Evolutionary conservation across 2,329 filamentous ascomycete species (phyloP).

Genomic region (Didymella keratinophila): DNA sequence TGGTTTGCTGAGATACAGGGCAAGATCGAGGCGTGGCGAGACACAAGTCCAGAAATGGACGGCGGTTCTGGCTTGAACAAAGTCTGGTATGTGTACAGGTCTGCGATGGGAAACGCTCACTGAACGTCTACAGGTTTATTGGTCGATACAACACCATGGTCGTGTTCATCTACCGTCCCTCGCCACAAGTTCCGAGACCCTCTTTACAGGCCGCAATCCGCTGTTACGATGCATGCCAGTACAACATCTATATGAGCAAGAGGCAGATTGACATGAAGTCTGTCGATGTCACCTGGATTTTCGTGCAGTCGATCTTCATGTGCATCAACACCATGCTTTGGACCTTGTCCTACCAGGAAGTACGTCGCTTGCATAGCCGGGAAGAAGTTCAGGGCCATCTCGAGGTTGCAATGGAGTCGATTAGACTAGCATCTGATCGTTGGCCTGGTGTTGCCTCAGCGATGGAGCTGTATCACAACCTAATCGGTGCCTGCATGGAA

Average conservation of each 20-base stretch:
- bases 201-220: constrained; percentile 78
- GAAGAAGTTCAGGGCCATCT: constrained; percentile 81
- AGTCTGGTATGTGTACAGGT: constrained; percentile 69
- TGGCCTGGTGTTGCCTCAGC: constrained; percentile 92
- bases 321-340: constrained; percentile 90
- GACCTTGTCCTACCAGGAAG: constrained; percentile 86
- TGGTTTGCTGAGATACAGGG: constrained; percentile 85
- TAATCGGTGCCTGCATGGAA: constrained; percentile 85
- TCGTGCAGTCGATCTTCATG: constrained; percentile 88
- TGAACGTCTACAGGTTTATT: constrained; percentile 59
- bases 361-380: constrained; percentile 74
- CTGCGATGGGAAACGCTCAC: background rate
- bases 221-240: constrained; percentile 83
- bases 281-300: constrained; percentile 93
- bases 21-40: constrained; percentile 81
- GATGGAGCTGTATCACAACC: constrained; percentile 83
- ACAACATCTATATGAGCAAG: constrained; percentile 81
- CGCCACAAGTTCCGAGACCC: constrained; percentile 88
- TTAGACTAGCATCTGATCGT: constrained; percentile 80
- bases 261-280: constrained; percentile 78
- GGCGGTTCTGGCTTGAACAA: constrained; percentile 76
- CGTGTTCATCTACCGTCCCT: constrained; percentile 86
- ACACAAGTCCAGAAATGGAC: constrained; percentile 75
- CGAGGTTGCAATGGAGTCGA: constrained; percentile 76
- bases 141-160: constrained; percentile 86